phyloP scores from a whole-genome alignment of 2,329 filamentous ascomycete species.

The Diplodia sapinea region DNA sequence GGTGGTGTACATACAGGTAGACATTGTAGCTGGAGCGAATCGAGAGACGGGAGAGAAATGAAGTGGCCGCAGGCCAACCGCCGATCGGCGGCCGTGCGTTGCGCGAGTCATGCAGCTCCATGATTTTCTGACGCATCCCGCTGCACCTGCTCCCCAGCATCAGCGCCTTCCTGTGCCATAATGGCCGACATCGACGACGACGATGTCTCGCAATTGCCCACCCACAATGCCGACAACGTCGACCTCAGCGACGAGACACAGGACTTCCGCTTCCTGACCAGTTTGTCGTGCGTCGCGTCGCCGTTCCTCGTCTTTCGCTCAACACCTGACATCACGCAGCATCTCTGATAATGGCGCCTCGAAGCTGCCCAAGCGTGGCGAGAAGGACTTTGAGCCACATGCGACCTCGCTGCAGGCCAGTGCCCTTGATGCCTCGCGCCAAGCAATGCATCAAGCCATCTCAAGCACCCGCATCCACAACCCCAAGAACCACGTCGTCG shows the following conservation, averaged over 20 bases:
- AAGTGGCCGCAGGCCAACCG: background rate
- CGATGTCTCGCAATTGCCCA: slow-evolving; percentile 18
- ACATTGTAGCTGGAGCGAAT: background rate
- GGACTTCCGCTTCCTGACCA: slow-evolving; percentile 78
- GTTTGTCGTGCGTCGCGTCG: slow-evolving; percentile 55
- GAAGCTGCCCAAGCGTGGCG: slow-evolving; percentile 83
- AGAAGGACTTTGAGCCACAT: slow-evolving; percentile 97
- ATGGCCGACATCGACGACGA: slow-evolving; percentile 31
- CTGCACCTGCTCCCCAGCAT: background rate
- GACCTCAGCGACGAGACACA: slow-evolving; percentile 78
- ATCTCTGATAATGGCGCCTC: slow-evolving; percentile 40
- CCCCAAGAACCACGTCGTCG: slow-evolving; percentile 69
- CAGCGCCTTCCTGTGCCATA: background rate
- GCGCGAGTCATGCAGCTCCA: slow-evolving; percentile 6
- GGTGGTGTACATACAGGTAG: background rate
- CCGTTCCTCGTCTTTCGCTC: slow-evolving; percentile 5
- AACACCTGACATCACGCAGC: slow-evolving; percentile 33
- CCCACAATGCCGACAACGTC: slow-evolving; percentile 37
- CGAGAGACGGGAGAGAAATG: background rate
- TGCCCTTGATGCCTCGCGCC: slow-evolving; percentile 78
- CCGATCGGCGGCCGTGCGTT: background rate
- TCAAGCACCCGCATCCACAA: slow-evolving; percentile 76
- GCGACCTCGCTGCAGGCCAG: slow-evolving; percentile 81
- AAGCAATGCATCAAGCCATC: slow-evolving; percentile 88
- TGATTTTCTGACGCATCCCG: slow-evolving; percentile 13